A percentile compares a stretch with the other conserved stretches of the same genome.
phyloP scores from a whole-genome alignment of 2,329 filamentous ascomycete species.

The Aspergillus sp. region DNA sequence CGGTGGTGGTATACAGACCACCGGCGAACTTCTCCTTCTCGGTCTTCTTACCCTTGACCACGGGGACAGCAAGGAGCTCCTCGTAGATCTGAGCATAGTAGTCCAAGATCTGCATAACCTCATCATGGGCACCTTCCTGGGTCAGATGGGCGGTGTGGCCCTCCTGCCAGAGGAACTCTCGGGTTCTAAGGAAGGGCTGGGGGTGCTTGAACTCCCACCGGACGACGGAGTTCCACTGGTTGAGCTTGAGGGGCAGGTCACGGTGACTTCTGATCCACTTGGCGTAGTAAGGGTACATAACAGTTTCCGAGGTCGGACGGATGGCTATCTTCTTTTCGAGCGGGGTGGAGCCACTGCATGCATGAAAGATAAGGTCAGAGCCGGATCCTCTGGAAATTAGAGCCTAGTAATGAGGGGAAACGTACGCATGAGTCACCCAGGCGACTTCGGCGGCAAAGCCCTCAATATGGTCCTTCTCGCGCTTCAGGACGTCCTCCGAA shows the following conservation, averaged over 20 bases:
- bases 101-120: constrained; percentile 91
- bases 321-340: constrained; percentile 78
- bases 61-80: constrained; percentile 88
- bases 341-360: constrained; percentile 76
- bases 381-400: background rate
- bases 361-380: constrained; percentile 10
- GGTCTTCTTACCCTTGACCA: constrained; percentile 91
- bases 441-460: constrained; percentile 80
- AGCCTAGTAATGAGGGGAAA: constrained; percentile 4
- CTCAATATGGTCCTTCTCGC: constrained; percentile 94
- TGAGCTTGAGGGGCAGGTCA: constrained; percentile 88
- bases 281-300: constrained; percentile 95
- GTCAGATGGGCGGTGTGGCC: constrained; percentile 91
- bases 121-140: constrained; percentile 74
- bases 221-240: constrained; percentile 97
- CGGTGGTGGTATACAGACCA: constrained; percentile 93
- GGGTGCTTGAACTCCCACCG: constrained; percentile 97
- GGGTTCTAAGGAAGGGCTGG: constrained; percentile 79
- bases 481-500: constrained; percentile 79
- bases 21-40: constrained; percentile 98
- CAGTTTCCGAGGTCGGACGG: constrained; percentile 69
- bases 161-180: constrained; percentile 98
- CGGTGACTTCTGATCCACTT: constrained; percentile 97
- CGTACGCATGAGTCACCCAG: constrained; percentile 53
- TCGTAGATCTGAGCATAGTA: constrained; percentile 91